Evolutionary conservation across 257 asterid species (phyloP).

Genomic region (Eucommia ulmoides): DNA sequence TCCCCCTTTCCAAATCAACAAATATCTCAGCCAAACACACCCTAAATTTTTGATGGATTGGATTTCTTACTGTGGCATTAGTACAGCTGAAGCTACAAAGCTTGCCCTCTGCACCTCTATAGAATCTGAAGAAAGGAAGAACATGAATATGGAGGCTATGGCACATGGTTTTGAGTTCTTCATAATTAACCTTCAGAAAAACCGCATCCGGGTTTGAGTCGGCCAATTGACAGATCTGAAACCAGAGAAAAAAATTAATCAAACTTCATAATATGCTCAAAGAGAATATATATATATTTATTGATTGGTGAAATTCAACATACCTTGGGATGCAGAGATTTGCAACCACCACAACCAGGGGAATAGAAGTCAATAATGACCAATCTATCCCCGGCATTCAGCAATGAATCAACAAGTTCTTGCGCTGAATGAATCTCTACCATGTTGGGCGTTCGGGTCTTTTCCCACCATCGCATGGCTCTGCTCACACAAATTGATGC

Average conservation of each 20-base stretch:
- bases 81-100: slow-evolving; percentile 92
- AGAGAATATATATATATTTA: not conserved
- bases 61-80: slow-evolving; percentile 62
- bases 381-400: slow-evolving; percentile 70
- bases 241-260: not conserved
- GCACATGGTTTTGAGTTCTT: slow-evolving; percentile 68
- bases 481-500: slow-evolving; percentile 31
- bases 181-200: slow-evolving; percentile 73
- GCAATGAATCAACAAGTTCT: slow-evolving; percentile 49
- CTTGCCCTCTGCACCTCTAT: slow-evolving; percentile 71
- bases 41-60: too few species aligned
- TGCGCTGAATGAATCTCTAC: slow-evolving; percentile 62
- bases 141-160: slow-evolving; percentile 64
- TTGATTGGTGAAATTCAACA: not conserved
- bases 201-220: slow-evolving; percentile 54
- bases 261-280: not conserved
- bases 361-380: slow-evolving; percentile 77
- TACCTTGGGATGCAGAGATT: slow-evolving; percentile 88
- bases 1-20: too few species aligned
- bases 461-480: slow-evolving; percentile 86
- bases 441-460: slow-evolving; percentile 66
- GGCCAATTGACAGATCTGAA: slow-evolving; percentile 86
- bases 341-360: slow-evolving; percentile 97
- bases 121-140: slow-evolving; percentile 82
- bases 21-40: too few species aligned